phyloP scores from a whole-genome alignment of 768 basidiomycete genomes.

The Kwoniella mangroviensis region DNA sequence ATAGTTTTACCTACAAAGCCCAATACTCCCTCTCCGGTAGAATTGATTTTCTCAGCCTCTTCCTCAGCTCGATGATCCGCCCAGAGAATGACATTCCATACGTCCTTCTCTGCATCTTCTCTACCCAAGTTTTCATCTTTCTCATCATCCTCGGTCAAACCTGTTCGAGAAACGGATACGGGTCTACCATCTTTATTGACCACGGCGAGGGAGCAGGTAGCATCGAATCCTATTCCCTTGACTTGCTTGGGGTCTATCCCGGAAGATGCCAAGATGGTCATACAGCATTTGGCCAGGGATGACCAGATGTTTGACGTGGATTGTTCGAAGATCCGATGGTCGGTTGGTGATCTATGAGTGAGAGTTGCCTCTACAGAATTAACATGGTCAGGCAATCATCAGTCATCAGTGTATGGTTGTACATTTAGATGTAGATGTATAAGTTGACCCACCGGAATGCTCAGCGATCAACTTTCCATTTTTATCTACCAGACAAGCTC shows the following conservation, averaged over 20 bases:
- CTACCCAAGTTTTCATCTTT: constrained; percentile 23
- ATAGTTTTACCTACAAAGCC: constrained; percentile 96
- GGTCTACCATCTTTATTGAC: constrained; percentile 72
- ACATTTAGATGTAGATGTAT: background rate
- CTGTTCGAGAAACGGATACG: constrained; percentile 67
- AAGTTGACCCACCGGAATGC: constrained; percentile 61
- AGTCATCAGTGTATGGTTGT: too few relatives aligned
- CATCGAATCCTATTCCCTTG: constrained; percentile 91
- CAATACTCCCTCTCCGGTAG: constrained; percentile 78
- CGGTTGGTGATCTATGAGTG: constrained; percentile 80
- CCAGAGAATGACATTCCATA: constrained; percentile 88
- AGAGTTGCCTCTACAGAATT: constrained; percentile 66
- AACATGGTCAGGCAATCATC: too few relatives aligned
- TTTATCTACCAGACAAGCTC: constrained; percentile 76
- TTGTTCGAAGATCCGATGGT: constrained; percentile 96
- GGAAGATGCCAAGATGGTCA: constrained; percentile 65
- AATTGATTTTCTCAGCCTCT: constrained; percentile 89
- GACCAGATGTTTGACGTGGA: constrained; percentile 87
- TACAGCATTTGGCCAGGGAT: constrained; percentile 65
- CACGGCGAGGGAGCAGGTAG: constrained; percentile 94
- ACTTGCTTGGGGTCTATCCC: constrained; percentile 66
- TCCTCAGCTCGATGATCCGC: constrained; percentile 93
- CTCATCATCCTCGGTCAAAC: constrained; percentile 35
- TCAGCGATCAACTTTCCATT: constrained; percentile 77
- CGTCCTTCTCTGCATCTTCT: constrained; percentile 63